A percentile compares a stretch with the other conserved stretches of the same genome.
These are phyloP conservation scores for Trichoderma afroharzianum DNA, from an alignment of 2,329 filamentous ascomycete species.

Conservation along the genomic window DNA sequence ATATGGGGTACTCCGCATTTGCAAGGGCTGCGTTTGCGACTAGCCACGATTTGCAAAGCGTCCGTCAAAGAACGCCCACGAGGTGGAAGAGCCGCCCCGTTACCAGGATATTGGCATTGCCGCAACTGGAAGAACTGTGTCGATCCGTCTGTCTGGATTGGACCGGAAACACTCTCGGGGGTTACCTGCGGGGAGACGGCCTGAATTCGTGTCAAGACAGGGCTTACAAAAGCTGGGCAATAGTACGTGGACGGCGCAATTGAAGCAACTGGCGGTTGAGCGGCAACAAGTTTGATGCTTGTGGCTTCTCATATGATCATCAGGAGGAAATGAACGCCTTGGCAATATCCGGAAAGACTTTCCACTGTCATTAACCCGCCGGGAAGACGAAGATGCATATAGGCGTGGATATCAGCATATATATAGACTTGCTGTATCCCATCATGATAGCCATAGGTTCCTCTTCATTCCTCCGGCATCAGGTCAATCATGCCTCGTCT, in stretches of 20 bases:
- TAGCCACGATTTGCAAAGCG: not conserved
- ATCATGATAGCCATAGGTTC: not conserved
- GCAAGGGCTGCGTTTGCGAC: not conserved
- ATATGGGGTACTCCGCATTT: not conserved
- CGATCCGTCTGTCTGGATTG: not conserved
- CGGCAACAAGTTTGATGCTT: not conserved
- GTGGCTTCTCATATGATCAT: not conserved
- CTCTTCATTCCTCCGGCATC: not conserved
- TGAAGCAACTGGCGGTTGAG: not conserved
- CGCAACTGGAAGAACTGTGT: not conserved
- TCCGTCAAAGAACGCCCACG: not conserved
- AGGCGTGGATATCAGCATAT: not conserved
- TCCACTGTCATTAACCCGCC: not conserved
- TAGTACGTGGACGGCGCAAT: not conserved
- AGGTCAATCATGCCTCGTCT: not conserved
- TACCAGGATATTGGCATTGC: not conserved
- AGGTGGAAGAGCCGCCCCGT: not conserved
- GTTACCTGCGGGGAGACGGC: not conserved
- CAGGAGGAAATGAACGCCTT: not conserved
- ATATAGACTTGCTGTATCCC: not conserved
- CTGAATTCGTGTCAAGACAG: not conserved
- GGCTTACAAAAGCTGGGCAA: not conserved
- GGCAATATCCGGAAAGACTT: not conserved
- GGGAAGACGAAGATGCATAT: not conserved
- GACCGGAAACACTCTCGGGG: constrained; percentile 7